Evolutionary conservation across 2,329 filamentous ascomycete species (phyloP).

Genomic region (Alternaria consortialis): DNA sequence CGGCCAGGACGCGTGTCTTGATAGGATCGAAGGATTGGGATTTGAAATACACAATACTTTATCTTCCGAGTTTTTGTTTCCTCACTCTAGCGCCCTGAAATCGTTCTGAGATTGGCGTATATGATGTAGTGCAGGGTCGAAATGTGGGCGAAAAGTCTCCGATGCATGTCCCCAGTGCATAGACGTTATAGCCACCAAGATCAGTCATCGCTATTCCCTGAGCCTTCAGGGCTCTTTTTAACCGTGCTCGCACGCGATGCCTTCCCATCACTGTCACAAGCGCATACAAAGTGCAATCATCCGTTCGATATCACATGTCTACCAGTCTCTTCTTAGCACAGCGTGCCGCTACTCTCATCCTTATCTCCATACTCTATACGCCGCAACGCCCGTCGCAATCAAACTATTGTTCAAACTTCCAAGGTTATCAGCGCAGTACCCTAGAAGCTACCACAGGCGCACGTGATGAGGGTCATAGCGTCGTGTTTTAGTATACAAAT

Average conservation of each 20-base stretch:
- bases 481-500: not conserved
- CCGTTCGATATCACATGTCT: not conserved
- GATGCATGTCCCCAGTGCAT: not conserved
- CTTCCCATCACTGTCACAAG: not conserved
- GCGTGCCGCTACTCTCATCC: not conserved
- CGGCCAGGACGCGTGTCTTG: not conserved
- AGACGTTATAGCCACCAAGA: no score
- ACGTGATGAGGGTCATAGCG: conserved; percentile 2
- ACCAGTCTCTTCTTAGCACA: not conserved
- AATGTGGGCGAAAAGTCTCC: not conserved
- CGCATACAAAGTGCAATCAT: not conserved
- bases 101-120: not conserved
- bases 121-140: not conserved
- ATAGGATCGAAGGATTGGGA: not conserved
- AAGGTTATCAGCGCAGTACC: not conserved
- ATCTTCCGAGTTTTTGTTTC: not conserved
- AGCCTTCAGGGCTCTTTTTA: no score
- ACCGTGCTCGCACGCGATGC: not conserved
- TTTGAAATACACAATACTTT: not conserved
- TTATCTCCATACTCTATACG: not conserved
- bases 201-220: no score
- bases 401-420: not conserved
- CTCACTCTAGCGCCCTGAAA: fast-evolving
- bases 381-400: not conserved
- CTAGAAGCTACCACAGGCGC: not conserved